Conservation (phyloP, 305 asterid genomes). For the Ajuga reptans region DNA sequence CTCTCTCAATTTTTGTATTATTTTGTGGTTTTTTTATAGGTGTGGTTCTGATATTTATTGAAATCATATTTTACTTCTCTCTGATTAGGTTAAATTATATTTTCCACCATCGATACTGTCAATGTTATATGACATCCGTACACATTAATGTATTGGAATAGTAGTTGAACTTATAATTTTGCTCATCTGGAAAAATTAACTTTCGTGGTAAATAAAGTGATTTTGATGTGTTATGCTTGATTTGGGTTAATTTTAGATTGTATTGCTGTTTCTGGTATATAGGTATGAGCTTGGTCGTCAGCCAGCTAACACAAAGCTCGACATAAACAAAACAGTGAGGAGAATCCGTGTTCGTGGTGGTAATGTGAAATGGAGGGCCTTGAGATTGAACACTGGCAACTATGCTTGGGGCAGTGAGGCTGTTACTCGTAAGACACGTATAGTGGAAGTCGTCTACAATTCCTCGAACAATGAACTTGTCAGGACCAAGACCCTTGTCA, state of each 20-base stretch:
- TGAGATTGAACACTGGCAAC: slow-evolving; percentile 59
- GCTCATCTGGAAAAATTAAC: too few relatives aligned
- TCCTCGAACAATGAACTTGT: slow-evolving; percentile 65
- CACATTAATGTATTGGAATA: too few relatives aligned
- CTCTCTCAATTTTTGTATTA: too few relatives aligned
- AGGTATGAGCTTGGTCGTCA: slow-evolving; percentile 62
- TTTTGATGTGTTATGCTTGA: neutral
- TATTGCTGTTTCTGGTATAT: neutral
- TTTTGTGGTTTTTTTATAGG: too few relatives aligned
- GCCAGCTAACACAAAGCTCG: slow-evolving; percentile 52
- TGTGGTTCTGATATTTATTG: too few relatives aligned
- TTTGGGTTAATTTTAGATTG: neutral
- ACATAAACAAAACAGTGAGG: slow-evolving; percentile 32
- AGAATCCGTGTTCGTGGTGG: slow-evolving; percentile 57
- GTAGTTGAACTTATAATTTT: too few relatives aligned
- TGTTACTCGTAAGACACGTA: slow-evolving; percentile 47
- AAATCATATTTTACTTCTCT: too few relatives aligned
- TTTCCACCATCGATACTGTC: too few relatives aligned
- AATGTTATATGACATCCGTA: too few relatives aligned
- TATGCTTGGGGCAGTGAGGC: slow-evolving; percentile 75
- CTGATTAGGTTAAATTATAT: too few relatives aligned
- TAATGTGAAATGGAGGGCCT: slow-evolving; percentile 61
- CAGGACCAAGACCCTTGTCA: slow-evolving; percentile 51
- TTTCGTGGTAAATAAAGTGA: too few relatives aligned
- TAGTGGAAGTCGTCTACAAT: slow-evolving; percentile 54